Percentiles rank a stretch among this genome's conserved stretches.
These are phyloP conservation scores for Ustilaginoidea virens DNA, from an alignment of 2,329 filamentous ascomycete species.

Conservation along the genomic window DNA sequence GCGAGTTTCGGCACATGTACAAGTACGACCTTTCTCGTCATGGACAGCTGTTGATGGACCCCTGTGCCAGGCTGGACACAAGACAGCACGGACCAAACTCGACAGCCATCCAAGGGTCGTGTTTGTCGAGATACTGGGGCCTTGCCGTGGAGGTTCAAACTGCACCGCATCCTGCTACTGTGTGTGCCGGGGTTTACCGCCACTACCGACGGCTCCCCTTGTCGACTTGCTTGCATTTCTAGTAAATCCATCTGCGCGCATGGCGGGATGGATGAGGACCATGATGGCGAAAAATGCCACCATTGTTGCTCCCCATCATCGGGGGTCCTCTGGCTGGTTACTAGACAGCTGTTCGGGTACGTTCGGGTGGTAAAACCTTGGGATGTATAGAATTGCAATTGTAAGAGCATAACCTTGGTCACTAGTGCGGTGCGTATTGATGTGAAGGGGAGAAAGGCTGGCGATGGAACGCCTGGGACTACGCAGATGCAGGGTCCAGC, in stretches of 20 bases:
- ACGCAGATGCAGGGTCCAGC: too few species aligned
- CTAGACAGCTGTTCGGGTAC: too few species aligned
- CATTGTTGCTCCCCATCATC: constrained; percentile 3
- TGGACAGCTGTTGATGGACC: constrained; percentile 5
- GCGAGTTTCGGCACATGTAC: constrained; percentile 3
- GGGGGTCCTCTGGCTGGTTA: constrained; percentile 5
- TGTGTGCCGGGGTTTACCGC: constrained; percentile 5
- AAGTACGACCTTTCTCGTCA: constrained; percentile 1
- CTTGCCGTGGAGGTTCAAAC: constrained; percentile 5
- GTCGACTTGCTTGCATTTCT: too few species aligned
- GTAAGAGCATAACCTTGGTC: too few species aligned
- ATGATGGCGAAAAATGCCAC: constrained; percentile 3
- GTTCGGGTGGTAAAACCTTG: too few species aligned
- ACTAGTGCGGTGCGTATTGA: too few species aligned
- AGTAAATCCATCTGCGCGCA: constrained; percentile 5
- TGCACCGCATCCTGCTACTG: constrained; percentile 4
- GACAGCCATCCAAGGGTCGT: constrained; percentile 4
- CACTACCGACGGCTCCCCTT: constrained; percentile 5
- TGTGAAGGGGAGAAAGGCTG: too few species aligned
- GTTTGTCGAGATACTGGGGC: constrained; percentile 6
- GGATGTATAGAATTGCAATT: too few species aligned
- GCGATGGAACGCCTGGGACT: too few species aligned
- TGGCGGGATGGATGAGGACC: constrained; percentile 5
- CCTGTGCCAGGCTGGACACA: constrained; percentile 4
- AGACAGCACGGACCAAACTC: constrained; percentile 4